phyloP scores from a whole-genome alignment of 2,329 filamentous ascomycete genomes.

The Stagonosporopsis tanaceti region DNA sequence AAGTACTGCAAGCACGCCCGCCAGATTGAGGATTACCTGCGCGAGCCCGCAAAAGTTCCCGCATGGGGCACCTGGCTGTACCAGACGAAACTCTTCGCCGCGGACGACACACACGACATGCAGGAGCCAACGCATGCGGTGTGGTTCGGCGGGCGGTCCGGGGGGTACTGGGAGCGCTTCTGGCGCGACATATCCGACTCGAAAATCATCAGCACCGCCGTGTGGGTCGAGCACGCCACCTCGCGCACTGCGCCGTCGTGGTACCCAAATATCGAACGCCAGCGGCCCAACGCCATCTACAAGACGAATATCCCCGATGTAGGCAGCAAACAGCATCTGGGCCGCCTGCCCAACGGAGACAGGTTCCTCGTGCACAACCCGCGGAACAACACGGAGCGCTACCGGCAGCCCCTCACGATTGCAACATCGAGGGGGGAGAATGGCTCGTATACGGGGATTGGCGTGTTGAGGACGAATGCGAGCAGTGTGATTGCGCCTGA shows the following conservation, averaged over 20 bases:
- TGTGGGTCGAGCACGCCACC: constrained; percentile 20
- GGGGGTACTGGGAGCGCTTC: constrained; percentile 24
- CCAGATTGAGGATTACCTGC: constrained; percentile 23
- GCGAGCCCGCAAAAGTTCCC: constrained; percentile 19
- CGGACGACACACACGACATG: constrained; percentile 19
- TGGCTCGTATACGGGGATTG: constrained; percentile 19
- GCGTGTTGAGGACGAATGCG: constrained; percentile 23
- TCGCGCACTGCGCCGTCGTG: constrained; percentile 13
- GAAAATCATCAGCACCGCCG: constrained; percentile 17
- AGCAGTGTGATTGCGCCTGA: constrained; percentile 22
- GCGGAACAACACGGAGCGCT: constrained; percentile 18
- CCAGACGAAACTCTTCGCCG: constrained; percentile 22
- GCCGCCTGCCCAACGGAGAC: constrained; percentile 15
- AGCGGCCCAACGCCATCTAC: constrained; percentile 21
- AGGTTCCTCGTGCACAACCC: constrained; percentile 23
- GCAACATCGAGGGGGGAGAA: constrained; percentile 12
- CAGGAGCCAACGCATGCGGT: constrained; percentile 24
- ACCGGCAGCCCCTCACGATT: constrained; percentile 22
- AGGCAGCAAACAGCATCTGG: constrained; percentile 21
- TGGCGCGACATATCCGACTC: constrained; percentile 24
- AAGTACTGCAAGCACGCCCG: constrained; percentile 22
- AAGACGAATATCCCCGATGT: constrained; percentile 24
- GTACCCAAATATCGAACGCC: constrained; percentile 17
- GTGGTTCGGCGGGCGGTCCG: constrained; percentile 17
- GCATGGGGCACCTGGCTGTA: constrained; percentile 26